A percentile compares a stretch with the other conserved stretches of the same genome.
phyloP scores from a whole-genome alignment of 495 filamentous ascomycete genomes.

The Podospora fimiseda region DNA sequence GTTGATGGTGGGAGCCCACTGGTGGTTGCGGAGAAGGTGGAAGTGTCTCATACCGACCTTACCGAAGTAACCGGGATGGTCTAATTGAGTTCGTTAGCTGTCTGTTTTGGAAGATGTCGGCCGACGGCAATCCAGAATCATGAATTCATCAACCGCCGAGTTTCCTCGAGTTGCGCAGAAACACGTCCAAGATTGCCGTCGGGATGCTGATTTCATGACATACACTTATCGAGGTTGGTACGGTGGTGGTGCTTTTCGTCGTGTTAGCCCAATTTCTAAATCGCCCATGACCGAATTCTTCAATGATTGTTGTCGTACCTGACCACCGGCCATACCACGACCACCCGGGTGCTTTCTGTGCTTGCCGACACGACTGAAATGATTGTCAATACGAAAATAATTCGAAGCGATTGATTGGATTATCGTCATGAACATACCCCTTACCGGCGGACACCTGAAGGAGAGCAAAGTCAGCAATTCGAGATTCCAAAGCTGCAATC shows the following conservation, averaged over 20 bases:
- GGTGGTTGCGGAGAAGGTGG: conserved; percentile 31
- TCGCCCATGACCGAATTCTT: background rate
- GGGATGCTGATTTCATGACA: conserved; percentile 5
- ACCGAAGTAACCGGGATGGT: conserved; percentile 36
- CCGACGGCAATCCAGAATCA: conserved; percentile 3
- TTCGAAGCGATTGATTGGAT: conserved; percentile 18
- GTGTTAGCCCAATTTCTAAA: conserved; percentile 18
- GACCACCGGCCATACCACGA: conserved; percentile 37
- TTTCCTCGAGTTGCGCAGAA: background rate
- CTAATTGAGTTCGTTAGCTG: conserved; percentile 20
- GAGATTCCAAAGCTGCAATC: background rate
- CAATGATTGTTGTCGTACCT: conserved; percentile 20
- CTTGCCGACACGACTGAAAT: conserved; percentile 32
- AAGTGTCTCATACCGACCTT: conserved; percentile 35
- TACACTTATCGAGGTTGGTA: conserved; percentile 35
- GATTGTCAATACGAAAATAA: conserved; percentile 16
- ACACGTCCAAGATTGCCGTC: conserved; percentile 4
- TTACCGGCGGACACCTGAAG: conserved; percentile 35
- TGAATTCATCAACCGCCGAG: background rate
- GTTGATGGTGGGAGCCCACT: conserved; percentile 32
- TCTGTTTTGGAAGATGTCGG: background rate
- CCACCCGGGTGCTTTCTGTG: conserved; percentile 35
- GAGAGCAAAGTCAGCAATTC: conserved; percentile 21
- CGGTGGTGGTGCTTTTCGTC: conserved; percentile 32
- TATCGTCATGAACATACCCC: conserved; percentile 26